phyloP scores from a whole-genome alignment of 495 filamentous ascomycete genomes.

The Penicillium dipodomyicola region DNA sequence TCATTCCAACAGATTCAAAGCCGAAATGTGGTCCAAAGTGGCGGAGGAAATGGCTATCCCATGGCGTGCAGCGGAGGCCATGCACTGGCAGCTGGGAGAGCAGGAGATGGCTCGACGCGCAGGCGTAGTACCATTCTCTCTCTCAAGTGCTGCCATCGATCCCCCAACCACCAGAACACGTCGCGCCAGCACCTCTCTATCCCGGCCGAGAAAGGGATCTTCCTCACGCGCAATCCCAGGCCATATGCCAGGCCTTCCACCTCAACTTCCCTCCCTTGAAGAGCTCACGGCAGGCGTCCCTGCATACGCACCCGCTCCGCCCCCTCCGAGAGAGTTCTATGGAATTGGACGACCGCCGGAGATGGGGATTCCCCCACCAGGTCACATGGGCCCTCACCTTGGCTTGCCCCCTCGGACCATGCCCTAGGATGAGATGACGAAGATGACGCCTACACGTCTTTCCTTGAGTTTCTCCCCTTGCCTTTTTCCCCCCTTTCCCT shows the following conservation, averaged over 20 bases:
- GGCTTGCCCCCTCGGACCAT: conserved; percentile 43
- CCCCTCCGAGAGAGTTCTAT: conserved; percentile 42
- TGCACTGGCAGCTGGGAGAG: conserved; percentile 97
- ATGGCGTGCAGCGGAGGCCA: conserved; percentile 92
- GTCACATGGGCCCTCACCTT: conserved; percentile 34
- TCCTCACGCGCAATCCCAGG: conserved; percentile 37
- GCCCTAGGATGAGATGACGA: conserved; percentile 35
- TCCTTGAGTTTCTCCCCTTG: conserved; percentile 15
- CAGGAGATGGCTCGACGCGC: conserved; percentile 87
- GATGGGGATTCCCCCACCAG: conserved; percentile 31
- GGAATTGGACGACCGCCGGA: conserved; percentile 36
- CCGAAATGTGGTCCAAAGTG: conserved; percentile 94
- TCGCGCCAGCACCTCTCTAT: conserved; percentile 45
- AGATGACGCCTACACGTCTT: conserved; percentile 28
- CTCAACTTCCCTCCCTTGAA: conserved; percentile 46
- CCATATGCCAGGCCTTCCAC: conserved; percentile 32
- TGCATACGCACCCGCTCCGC: conserved; percentile 42
- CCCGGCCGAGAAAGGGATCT: conserved; percentile 45
- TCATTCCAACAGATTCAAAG: conserved; percentile 69
- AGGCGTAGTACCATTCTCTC: conserved; percentile 76
- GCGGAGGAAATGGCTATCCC: conserved; percentile 94
- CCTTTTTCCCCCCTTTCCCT: conserved; percentile 13
- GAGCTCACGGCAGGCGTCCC: conserved; percentile 48
- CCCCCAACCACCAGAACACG: conserved; percentile 47
- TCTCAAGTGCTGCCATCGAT: conserved; percentile 60